Percentiles rank a stretch among this genome's conserved stretches.
phyloP scores from a whole-genome alignment of 2,329 filamentous ascomycete species.

The Colletotrichum eleusines region DNA sequence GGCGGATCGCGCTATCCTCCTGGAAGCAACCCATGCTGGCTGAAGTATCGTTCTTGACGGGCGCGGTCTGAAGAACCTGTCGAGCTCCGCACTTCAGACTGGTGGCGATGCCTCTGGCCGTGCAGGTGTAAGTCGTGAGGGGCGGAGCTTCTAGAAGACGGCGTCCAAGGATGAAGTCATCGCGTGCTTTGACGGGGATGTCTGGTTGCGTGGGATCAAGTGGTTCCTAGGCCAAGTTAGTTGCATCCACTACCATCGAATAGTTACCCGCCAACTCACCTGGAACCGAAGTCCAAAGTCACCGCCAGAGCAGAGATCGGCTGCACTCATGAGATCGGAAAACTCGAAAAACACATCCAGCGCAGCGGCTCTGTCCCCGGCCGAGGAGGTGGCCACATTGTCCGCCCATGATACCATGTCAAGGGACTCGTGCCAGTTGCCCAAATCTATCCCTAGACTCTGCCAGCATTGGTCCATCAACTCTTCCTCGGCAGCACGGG shows the following conservation, averaged over 20 bases:
- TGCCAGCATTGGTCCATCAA: constrained; percentile 74
- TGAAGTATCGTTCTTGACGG: background rate
- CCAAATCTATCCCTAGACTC: constrained; percentile 75
- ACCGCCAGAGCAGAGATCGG: constrained; percentile 70
- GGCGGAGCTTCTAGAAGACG: constrained; percentile 61
- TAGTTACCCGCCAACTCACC: constrained; percentile 44
- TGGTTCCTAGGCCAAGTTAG: constrained; percentile 53
- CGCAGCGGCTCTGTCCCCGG: constrained; percentile 48
- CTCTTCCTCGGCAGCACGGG: constrained; percentile 68
- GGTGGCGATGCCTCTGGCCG: constrained; percentile 31
- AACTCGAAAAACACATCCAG: constrained; percentile 67
- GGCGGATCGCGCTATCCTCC: constrained; percentile 51
- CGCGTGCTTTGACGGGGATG: constrained; percentile 59
- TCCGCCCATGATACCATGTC: constrained; percentile 56
- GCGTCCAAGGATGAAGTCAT: constrained; percentile 65
- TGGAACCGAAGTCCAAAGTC: constrained; percentile 57
- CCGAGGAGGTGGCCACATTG: constrained; percentile 42
- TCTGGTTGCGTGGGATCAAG: constrained; percentile 75
- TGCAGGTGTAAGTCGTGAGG: constrained; percentile 46
- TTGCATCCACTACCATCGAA: background rate
- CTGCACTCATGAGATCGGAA: constrained; percentile 71
- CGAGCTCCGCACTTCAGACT: constrained; percentile 36
- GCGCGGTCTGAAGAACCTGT: constrained; percentile 22
- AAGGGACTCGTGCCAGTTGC: constrained; percentile 64
- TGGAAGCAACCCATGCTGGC: constrained; percentile 44